Conservation (phyloP, 2,329 filamentous ascomycete genomes). For the Fonsecaea nubica region DNA sequence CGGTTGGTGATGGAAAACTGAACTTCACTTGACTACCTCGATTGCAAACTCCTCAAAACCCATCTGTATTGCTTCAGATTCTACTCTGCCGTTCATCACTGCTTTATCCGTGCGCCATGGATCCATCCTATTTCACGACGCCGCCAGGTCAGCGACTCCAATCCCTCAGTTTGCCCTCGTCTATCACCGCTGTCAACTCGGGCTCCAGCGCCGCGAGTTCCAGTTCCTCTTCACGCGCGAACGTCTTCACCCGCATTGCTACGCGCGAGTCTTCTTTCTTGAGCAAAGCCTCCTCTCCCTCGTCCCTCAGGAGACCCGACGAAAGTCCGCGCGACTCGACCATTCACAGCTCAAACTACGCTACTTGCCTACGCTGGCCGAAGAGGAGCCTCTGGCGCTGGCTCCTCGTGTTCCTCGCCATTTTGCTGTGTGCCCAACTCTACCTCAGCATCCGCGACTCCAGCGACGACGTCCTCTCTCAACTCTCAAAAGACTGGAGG, state of each 20-base stretch:
- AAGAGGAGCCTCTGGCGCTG: conserved; percentile 21
- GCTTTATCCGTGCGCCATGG: background rate
- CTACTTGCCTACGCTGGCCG: background rate
- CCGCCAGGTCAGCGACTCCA: conserved; percentile 6
- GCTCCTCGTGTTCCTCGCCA: conserved; percentile 17
- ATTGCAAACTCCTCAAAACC: background rate
- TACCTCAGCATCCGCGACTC: background rate
- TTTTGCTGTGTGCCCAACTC: conserved; percentile 14
- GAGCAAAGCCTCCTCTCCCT: background rate
- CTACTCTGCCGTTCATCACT: background rate
- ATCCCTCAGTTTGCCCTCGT: conserved; percentile 8
- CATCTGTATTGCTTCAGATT: conserved; percentile 1
- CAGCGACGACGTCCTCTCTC: conserved; percentile 5
- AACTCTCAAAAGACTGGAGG: conserved; percentile 11
- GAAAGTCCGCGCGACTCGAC: background rate
- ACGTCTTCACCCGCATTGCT: background rate
- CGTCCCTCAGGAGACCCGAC: background rate
- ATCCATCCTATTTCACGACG: conserved; percentile 2
- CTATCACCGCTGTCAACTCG: background rate
- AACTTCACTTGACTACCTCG: background rate
- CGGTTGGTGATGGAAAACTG: conserved; percentile 1
- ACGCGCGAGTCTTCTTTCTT: background rate
- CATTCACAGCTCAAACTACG: background rate
- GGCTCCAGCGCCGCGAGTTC: background rate
- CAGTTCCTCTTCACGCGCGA: background rate